Evolutionary conservation across 179 eudicot species (phyloP).

Genomic region (Camellia oleifera): DNA sequence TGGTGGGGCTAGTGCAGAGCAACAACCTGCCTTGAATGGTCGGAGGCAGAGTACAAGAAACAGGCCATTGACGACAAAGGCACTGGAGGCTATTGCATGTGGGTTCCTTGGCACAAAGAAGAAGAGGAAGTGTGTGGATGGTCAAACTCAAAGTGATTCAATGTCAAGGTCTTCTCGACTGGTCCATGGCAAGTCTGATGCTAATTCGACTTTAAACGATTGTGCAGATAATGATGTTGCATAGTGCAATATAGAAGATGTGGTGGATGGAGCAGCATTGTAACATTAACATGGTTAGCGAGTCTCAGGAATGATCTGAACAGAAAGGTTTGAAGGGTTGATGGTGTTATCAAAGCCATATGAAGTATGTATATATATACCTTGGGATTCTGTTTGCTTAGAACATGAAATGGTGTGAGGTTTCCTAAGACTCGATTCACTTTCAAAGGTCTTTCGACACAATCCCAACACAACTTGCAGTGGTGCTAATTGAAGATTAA

Average conservation of each 20-base stretch:
- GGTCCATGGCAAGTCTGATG: constrained; percentile 1
- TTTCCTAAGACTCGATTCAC: not conserved
- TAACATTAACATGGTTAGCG: not conserved
- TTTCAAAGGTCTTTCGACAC: not conserved
- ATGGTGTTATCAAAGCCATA: not conserved
- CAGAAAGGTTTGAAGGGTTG: not conserved
- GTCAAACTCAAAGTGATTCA: not conserved
- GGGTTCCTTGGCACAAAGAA: constrained; percentile 34
- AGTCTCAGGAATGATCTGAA: not conserved
- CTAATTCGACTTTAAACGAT: not conserved
- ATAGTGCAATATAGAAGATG: not conserved
- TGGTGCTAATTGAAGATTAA: not conserved
- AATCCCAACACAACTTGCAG: too few species aligned
- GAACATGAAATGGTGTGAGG: not conserved
- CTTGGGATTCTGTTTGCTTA: not conserved
- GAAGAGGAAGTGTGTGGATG: constrained; percentile 18
- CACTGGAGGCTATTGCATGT: constrained; percentile 58
- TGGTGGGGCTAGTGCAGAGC: not conserved
- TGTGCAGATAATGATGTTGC: constrained; percentile 2
- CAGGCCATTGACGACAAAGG: constrained; percentile 56
- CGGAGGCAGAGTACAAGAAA: constrained; percentile 60
- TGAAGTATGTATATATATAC: not conserved
- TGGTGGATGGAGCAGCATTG: not conserved
- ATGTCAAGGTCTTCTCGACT: constrained; percentile 8
- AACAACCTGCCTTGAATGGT: constrained; percentile 12